phyloP scores from a whole-genome alignment of 768 basidiomycete species.

The Hortiboletus flavorubellus region DNA sequence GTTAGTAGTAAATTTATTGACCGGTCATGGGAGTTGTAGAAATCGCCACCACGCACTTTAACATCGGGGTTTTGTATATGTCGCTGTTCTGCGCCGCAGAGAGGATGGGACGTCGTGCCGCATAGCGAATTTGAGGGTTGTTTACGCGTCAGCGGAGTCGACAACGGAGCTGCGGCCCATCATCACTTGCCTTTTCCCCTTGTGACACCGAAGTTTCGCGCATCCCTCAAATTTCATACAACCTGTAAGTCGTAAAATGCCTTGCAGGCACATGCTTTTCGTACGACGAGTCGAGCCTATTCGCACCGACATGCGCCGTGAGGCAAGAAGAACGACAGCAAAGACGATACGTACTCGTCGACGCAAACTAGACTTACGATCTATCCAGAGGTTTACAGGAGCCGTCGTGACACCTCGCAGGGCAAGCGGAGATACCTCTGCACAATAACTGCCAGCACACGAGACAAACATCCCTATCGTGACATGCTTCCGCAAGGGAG shows the following conservation, averaged over 20 bases:
- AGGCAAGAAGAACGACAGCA: not conserved
- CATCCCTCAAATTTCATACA: conserved; percentile 11
- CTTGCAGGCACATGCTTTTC: conserved; percentile 29
- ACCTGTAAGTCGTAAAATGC: no score
- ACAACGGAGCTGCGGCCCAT: no score
- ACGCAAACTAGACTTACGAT: conserved; percentile 15
- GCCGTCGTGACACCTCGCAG: conserved; percentile 26
- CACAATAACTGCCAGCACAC: conserved; percentile 23
- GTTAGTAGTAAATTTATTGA: no score
- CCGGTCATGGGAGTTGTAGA: no score
- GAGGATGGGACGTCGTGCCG: no score
- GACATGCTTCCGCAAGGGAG: not conserved
- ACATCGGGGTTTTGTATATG: no score
- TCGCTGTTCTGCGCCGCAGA: no score
- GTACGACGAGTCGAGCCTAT: conserved; percentile 31
- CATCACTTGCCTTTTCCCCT: no score
- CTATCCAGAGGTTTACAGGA: conserved; percentile 25
- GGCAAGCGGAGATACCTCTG: conserved; percentile 29
- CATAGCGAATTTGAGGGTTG: no score
- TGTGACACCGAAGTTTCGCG: not conserved
- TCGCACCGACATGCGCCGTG: no score
- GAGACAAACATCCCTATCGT: conserved; percentile 24
- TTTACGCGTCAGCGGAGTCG: no score
- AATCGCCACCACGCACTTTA: no score
- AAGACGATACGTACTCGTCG: conserved; percentile 23